Evolutionary conservation across 148 eudicot genomes (phyloP), one percentile per base, ranked within the genome.

Genomic region (Dysphania ambrosioides): DNA sequence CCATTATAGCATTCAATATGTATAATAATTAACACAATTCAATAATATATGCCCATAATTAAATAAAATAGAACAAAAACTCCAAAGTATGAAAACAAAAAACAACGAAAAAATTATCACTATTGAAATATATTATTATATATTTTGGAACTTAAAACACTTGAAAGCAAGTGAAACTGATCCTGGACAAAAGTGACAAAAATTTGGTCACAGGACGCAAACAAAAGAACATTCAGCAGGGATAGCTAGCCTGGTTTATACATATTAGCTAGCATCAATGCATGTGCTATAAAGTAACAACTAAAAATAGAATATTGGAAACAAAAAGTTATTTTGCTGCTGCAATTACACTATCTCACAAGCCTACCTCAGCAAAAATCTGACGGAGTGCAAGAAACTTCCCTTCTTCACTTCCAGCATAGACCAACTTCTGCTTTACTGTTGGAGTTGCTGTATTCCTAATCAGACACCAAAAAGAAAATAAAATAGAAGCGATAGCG

Each of bases 401-500:
- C 72, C 99, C 99, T 81, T 89, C 91, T 84, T 95, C 99, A 81
- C 93, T 92, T 78, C 97, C 99, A 63, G 85, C 92, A 81, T 80
- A 95, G 67, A 90, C 84, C 75, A 95, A 79, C 56, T 86, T 89
- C 78, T 95, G 99, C 82, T 92, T 92, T 78, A 95, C 79, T 10
- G 86, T 78, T 67, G 87, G 90, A 59, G 97, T 90, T 35, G 99
- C 99, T 41, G 97, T 79, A 75, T 95, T 95, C 88, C 98, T 95
- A 84, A 81, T 60, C 63, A 73, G 40, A 68, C 64, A 44, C 47
- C 18, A 71, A 68, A n/a, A 6, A 61, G 2, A 61, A 15, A 79
- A 66, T 9, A 53, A 51, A 2, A 78, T n/a, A 16, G 24, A 74
- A 10, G 40, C 15, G 61, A 47, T 62, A 65, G 24, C 63, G 26